Percentiles rank a stretch among this genome's conserved stretches.
These are phyloP conservation scores for Rhynchosporium secalis DNA, from an alignment of 2,329 filamentous ascomycete genomes.

Conservation along the genomic window DNA sequence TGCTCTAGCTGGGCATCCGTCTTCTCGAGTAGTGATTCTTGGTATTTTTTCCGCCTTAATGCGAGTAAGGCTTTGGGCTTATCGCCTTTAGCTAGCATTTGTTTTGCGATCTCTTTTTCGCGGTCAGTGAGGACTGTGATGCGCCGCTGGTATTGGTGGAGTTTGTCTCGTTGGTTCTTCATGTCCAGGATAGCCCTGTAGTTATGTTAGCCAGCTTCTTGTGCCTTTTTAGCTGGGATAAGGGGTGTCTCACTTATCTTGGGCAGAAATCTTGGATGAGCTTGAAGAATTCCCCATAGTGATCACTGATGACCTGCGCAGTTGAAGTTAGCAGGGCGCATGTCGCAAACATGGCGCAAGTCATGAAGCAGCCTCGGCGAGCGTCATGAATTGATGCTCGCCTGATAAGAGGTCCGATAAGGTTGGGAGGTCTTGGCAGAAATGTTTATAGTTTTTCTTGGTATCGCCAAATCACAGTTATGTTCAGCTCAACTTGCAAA, in stretches of 20 bases:
- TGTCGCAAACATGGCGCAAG: constrained; percentile 21
- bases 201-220: constrained; percentile 11
- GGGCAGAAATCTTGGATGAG: constrained; percentile 67
- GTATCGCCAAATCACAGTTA: background rate
- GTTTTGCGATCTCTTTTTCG: constrained; percentile 81
- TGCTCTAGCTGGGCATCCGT: constrained; percentile 94
- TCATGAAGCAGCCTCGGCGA: constrained; percentile 13
- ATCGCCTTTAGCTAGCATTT: constrained; percentile 79
- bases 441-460: constrained; percentile 11
- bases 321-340: constrained; percentile 15
- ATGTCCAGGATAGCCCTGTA: constrained; percentile 91
- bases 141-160: constrained; percentile 92
- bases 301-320: constrained; percentile 4
- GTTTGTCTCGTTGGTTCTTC: constrained; percentile 95
- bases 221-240: background rate
- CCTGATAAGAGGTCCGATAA: constrained; percentile 17
- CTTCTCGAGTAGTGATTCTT: constrained; percentile 83
- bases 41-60: constrained; percentile 93
- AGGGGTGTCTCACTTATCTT: constrained; percentile 71
- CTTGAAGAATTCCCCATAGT: constrained; percentile 65
- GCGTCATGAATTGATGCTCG: constrained; percentile 21
- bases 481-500: background rate
- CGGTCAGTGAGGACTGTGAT: constrained; percentile 83
- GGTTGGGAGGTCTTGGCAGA: constrained; percentile 5
- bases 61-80: constrained; percentile 82